Evolutionary conservation across 192 early-diverging fungal genomes (phyloP).

Genomic region (Chytriomyces sp.): DNA sequence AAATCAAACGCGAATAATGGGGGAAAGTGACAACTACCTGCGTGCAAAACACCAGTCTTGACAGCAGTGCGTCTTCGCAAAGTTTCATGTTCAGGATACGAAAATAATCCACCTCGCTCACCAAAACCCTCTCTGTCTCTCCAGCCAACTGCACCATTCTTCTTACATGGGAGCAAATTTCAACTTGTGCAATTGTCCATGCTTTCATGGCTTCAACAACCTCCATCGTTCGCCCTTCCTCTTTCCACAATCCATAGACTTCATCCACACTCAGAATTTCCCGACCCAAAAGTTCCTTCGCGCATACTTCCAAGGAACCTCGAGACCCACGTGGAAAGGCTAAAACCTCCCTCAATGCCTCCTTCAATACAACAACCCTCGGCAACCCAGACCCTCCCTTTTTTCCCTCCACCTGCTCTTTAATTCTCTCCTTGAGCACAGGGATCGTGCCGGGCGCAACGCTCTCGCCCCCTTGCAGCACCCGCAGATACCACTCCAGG

Average conservation of each 20-base stretch:
- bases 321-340: conserved; percentile 33
- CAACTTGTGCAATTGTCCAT: not conserved
- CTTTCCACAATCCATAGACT: conserved; percentile 24
- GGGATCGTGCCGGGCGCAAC: conserved; percentile 19
- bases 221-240: not conserved
- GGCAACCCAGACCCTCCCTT: conserved; percentile 22
- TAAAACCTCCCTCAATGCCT: conserved; percentile 8
- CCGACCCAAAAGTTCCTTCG: too few species aligned
- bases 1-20: not conserved
- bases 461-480: conserved; percentile 7
- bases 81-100: conserved; percentile 29
- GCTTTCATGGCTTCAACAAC: not conserved
- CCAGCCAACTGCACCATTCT: not conserved
- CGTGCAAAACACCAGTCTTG: conserved; percentile 32
- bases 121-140: conserved; percentile 10
- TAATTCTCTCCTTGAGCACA: conserved; percentile 20
- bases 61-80: conserved; percentile 28
- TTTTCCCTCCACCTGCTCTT: not conserved
- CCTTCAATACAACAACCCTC: conserved; percentile 17
- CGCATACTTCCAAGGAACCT: conserved; percentile 32
- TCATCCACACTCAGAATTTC: conserved; percentile 7
- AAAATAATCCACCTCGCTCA: conserved; percentile 31
- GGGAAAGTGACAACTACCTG: conserved; percentile 27
- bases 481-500: conserved; percentile 29
- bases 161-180: not conserved